These are phyloP conservation scores for Ramalina intermedia DNA, from an alignment of 495 filamentous ascomycete species.

Conservation along the genomic window DNA sequence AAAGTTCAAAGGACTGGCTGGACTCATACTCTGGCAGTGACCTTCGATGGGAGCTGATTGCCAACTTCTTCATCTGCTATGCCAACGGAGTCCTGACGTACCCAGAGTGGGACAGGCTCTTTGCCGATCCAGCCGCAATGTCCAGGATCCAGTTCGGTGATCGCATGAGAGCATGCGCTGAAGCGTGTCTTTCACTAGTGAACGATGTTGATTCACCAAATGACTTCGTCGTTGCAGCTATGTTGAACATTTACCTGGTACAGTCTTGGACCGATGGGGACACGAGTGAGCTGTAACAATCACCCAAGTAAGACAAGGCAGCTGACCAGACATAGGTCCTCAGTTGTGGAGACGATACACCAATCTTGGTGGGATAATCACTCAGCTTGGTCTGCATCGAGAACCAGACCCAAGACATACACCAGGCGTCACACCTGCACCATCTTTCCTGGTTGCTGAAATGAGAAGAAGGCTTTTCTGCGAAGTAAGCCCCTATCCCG, in stretches of 20 bases:
- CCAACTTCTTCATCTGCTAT: conserved; percentile 34
- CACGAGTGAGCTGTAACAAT: conserved; percentile 26
- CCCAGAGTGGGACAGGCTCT: conserved; percentile 23
- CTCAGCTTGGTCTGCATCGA: conserved; percentile 44
- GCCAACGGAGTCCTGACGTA: conserved; percentile 28
- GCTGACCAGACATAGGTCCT: conserved; percentile 21
- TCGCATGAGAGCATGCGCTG: conserved; percentile 27
- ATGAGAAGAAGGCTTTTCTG: conserved; percentile 38
- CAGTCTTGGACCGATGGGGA: conserved; percentile 36
- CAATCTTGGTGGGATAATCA: conserved; percentile 15
- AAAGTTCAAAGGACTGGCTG: conserved; percentile 19
- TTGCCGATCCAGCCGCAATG: conserved; percentile 17
- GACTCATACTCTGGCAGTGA: conserved; percentile 33
- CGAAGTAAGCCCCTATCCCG: conserved; percentile 12
- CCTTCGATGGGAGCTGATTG: conserved; percentile 46
- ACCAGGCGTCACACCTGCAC: conserved; percentile 5
- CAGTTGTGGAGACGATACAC: conserved; percentile 32
- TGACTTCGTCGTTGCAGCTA: conserved; percentile 31
- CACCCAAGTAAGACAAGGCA: neutral
- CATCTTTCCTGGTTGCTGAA: conserved; percentile 37
- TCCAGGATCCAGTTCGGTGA: conserved; percentile 16
- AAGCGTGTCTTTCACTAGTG: conserved; percentile 31
- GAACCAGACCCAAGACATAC: conserved; percentile 27
- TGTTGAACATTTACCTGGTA: conserved; percentile 29
- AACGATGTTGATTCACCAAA: conserved; percentile 33